phyloP scores from a whole-genome alignment of 2,329 filamentous ascomycete genomes.

The Curvularia sp. region DNA sequence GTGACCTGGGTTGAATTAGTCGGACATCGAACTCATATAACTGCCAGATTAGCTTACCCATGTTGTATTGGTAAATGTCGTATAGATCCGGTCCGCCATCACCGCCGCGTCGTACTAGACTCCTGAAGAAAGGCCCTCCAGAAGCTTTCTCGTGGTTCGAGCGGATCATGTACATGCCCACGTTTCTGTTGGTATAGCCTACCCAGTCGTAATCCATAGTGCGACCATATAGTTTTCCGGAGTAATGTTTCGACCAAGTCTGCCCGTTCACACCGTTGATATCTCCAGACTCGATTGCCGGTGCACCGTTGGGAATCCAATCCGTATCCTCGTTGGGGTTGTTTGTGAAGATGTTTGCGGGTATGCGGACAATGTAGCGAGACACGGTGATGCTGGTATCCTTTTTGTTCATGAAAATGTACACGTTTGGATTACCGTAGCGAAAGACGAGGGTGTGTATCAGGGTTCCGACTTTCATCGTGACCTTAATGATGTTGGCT shows the following conservation, averaged over 20 bases:
- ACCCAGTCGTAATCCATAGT: conserved; percentile 51
- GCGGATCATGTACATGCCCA: conserved; percentile 50
- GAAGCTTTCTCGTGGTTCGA: conserved; percentile 55
- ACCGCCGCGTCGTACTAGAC: conserved; percentile 49
- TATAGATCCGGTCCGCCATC: conserved; percentile 51
- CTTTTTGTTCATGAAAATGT: conserved; percentile 55
- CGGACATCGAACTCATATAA: too few species aligned
- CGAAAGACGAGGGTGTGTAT: conserved; percentile 68
- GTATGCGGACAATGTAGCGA: conserved; percentile 47
- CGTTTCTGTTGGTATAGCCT: conserved; percentile 47
- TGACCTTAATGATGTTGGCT: conserved; percentile 61
- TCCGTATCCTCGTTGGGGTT: conserved; percentile 47
- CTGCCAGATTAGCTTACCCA: conserved; percentile 39
- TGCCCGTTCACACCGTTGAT: conserved; percentile 32
- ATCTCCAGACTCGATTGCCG: conserved; percentile 32
- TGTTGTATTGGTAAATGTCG: conserved; percentile 55
- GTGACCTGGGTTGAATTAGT: conserved; percentile 30
- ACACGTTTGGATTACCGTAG: conserved; percentile 64
- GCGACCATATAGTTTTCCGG: conserved; percentile 51
- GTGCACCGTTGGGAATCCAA: conserved; percentile 27
- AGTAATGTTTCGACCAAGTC: conserved; percentile 53
- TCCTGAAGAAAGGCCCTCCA: conserved; percentile 50
- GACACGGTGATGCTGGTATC: conserved; percentile 51
- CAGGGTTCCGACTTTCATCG: conserved; percentile 61
- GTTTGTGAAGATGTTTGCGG: conserved; percentile 36